A percentile compares a stretch with the other conserved stretches of the same genome.
Evolutionary conservation across 73 alveolate genomes (phyloP).

Genomic region (Paramecium biaurelia): DNA sequence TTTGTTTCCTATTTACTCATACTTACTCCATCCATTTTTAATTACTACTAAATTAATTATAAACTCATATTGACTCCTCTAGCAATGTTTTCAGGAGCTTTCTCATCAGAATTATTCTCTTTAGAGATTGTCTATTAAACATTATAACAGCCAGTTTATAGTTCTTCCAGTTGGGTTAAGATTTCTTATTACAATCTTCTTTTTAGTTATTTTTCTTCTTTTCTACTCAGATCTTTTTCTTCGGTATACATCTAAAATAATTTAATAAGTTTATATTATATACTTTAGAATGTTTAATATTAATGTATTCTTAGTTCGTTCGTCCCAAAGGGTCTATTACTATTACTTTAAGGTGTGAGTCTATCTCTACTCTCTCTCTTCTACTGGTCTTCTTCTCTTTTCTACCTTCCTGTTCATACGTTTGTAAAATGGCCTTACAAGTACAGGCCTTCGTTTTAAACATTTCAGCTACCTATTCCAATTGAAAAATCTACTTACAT

Average conservation of each 20-base stretch:
- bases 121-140: not conserved
- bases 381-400: slow-evolving; percentile 17
- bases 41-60: not conserved
- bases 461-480: not conserved
- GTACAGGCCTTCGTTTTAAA: slow-evolving; percentile 43
- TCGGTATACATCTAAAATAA: slow-evolving; percentile 35
- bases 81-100: not conserved
- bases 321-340: not conserved
- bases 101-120: not conserved
- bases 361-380: slow-evolving; percentile 38
- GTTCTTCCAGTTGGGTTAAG: not conserved
- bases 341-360: not conserved
- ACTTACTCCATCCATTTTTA: not conserved
- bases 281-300: slow-evolving; percentile 24
- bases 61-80: slow-evolving; percentile 34
- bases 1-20: not conserved
- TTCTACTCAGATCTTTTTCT: slow-evolving; percentile 17
- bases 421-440: slow-evolving; percentile 17
- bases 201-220: slow-evolving; percentile 3
- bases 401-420: slow-evolving; percentile 37
- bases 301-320: not conserved
- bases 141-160: slow-evolving; percentile 1
- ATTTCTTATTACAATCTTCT: not conserved
- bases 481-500: not conserved
- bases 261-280: not conserved